Percentiles rank a stretch among this genome's conserved stretches.
These are phyloP conservation scores for Ensete glaucum DNA, from an alignment of 176 grass and related monocot genomes.

Conservation along the genomic window DNA sequence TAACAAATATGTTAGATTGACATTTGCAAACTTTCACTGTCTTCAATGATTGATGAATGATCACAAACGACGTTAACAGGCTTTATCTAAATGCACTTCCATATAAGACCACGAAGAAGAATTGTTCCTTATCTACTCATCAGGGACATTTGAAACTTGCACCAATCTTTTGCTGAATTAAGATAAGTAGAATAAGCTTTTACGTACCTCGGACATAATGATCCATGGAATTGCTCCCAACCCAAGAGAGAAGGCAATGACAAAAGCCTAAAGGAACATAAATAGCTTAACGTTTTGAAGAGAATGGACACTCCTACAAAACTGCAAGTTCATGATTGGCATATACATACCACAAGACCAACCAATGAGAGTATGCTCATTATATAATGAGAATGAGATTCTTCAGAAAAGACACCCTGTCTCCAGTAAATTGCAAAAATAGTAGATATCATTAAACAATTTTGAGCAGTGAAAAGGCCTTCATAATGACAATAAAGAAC, in stretches of 20 bases:
- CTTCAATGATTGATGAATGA: not conserved
- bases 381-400: constrained; percentile 48
- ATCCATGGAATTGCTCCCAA: constrained; percentile 97
- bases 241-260: constrained; percentile 72
- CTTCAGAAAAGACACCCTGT: constrained; percentile 54
- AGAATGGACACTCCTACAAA: constrained; percentile 6
- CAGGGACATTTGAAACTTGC: not conserved
- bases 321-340: constrained; percentile 1
- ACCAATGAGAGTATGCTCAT: constrained; percentile 74
- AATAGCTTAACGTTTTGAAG: constrained; percentile 6
- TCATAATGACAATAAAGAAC: not conserved
- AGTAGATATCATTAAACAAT: not conserved
- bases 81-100: not conserved
- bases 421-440: constrained; percentile 18
- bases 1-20: not conserved
- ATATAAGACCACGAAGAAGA: not conserved
- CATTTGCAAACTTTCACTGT: not conserved
- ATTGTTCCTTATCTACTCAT: not conserved
- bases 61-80: not conserved
- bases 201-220: constrained; percentile 95
- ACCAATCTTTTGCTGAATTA: not conserved
- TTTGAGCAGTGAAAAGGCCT: not conserved
- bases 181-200: not conserved
- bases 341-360: constrained; percentile 63
- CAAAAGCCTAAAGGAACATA: constrained; percentile 52